These are phyloP conservation scores for Bertia moriformis DNA, from an alignment of 2,329 filamentous ascomycete genomes.

Conservation along the genomic window DNA sequence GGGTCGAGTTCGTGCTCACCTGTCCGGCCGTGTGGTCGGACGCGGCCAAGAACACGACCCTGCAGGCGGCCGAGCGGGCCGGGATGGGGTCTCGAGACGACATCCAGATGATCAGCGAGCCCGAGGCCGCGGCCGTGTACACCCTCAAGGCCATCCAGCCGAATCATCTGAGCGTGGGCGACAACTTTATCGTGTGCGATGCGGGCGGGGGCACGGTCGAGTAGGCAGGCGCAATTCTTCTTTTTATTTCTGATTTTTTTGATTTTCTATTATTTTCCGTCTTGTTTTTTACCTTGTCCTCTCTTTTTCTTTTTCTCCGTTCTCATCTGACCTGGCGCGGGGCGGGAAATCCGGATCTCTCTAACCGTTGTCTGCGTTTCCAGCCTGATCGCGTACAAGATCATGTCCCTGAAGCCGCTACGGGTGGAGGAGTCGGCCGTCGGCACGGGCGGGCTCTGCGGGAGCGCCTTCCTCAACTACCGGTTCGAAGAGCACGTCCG, in stretches of 20 bases:
- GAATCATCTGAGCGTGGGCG: slow-evolving; percentile 55
- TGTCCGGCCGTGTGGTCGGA: slow-evolving; percentile 77
- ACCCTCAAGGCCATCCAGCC: slow-evolving; percentile 68
- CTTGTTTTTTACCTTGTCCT: too few relatives aligned
- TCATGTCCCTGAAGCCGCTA: slow-evolving; percentile 58
- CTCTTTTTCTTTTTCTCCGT: too few relatives aligned
- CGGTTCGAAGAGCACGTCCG: slow-evolving; percentile 67
- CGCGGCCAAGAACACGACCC: slow-evolving; percentile 68
- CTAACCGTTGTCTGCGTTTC: not conserved
- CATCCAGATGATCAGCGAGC: slow-evolving; percentile 69
- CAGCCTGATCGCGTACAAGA: slow-evolving; percentile 66
- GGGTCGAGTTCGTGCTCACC: slow-evolving; percentile 66
- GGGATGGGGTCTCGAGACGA: slow-evolving; percentile 60
- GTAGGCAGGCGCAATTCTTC: not conserved
- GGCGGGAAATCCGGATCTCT: not conserved
- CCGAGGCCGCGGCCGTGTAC: slow-evolving; percentile 67
- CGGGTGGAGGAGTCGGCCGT: slow-evolving; percentile 67
- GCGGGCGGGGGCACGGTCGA: slow-evolving; percentile 50
- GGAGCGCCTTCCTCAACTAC: slow-evolving; percentile 68
- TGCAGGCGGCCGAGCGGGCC: slow-evolving; percentile 63
- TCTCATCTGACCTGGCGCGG: not conserved
- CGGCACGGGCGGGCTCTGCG: slow-evolving; percentile 64
- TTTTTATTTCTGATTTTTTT: too few relatives aligned
- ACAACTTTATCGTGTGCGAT: slow-evolving; percentile 50
- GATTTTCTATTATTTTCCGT: too few relatives aligned